phyloP scores from a whole-genome alignment of 2,329 filamentous ascomycete genomes.

The Achaetomium macrosporum region DNA sequence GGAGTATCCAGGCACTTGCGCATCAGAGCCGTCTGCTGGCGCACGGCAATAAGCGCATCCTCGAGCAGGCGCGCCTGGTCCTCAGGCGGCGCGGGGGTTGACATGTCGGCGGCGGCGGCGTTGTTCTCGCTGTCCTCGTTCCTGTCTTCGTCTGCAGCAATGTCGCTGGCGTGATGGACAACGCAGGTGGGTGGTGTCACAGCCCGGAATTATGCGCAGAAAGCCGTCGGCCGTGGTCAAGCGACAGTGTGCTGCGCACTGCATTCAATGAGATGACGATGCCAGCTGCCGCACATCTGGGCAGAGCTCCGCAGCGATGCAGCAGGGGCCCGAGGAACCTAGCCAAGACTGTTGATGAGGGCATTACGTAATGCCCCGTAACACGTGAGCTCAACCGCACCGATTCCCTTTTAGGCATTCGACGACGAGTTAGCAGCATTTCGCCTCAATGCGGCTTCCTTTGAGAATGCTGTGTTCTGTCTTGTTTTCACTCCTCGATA shows the following conservation, averaged over 20 bases:
- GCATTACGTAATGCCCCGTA: no score
- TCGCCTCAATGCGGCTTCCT: no score
- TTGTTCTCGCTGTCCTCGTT: background rate
- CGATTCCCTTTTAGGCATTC: no score
- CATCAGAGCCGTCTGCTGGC: conserved; percentile 96
- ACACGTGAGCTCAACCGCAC: no score
- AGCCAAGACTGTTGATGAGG: background rate
- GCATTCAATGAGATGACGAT: conserved; percentile 11
- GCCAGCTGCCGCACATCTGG: conserved; percentile 1
- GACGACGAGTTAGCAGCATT: no score
- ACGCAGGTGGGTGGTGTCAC: background rate
- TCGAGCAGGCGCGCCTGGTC: conserved; percentile 90
- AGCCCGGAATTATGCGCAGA: background rate
- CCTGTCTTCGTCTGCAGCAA: background rate
- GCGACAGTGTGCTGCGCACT: background rate
- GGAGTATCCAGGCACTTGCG: conserved; percentile 95
- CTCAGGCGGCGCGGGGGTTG: conserved; percentile 59
- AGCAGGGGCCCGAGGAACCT: background rate
- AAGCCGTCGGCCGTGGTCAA: background rate
- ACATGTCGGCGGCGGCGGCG: conserved; percentile 15
- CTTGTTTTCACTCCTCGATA: no score
- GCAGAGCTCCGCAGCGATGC: background rate
- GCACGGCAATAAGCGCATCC: conserved; percentile 92
- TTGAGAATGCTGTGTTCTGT: no score
- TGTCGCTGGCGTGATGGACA: background rate